Evolutionary conservation across 805 yeast species (phyloP).

Genomic region (Phaffomyces antillensis): DNA sequence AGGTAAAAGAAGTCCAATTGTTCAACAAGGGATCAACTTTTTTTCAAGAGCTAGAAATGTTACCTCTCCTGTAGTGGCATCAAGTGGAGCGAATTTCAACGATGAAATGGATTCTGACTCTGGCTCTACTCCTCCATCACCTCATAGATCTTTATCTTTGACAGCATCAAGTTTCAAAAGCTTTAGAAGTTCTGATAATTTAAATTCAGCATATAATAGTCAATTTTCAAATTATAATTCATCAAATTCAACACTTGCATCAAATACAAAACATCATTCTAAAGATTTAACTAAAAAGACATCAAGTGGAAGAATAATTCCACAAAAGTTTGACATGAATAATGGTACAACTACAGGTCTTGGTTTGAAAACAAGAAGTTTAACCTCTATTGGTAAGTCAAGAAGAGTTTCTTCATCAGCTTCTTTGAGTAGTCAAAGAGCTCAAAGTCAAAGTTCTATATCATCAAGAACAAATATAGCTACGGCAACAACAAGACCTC

Average conservation of each 20-base stretch:
- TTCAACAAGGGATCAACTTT: constrained; percentile 32
- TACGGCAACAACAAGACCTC: constrained; percentile 38
- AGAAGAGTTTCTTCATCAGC: constrained; percentile 21
- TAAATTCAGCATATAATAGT: constrained; percentile 8
- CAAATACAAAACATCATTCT: constrained; percentile 25
- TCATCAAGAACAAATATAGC: constrained; percentile 39
- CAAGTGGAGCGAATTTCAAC: neutral
- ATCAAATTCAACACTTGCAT: neutral
- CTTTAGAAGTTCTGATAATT: constrained; percentile 22
- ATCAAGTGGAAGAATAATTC: constrained; percentile 36
- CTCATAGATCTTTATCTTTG: constrained; percentile 29
- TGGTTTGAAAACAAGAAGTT: constrained; percentile 40
- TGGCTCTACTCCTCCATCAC: constrained; percentile 13
- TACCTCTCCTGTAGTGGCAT: constrained; percentile 16
- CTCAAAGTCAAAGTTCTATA: constrained; percentile 18
- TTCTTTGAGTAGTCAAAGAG: constrained; percentile 19
- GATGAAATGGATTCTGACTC: neutral
- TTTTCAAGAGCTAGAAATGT: constrained; percentile 24
- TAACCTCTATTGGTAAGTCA: constrained; percentile 30
- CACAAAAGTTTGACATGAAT: constrained; percentile 37
- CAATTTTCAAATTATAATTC: constrained; percentile 1
- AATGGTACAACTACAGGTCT: constrained; percentile 22
- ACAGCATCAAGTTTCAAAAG: constrained; percentile 26
- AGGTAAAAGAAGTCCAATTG: constrained; percentile 27
- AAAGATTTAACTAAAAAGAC: constrained; percentile 29